Percentiles rank a stretch among this genome's conserved stretches.
phyloP scores from a whole-genome alignment of 2,329 filamentous ascomycete species.

The Trichoderma pleuroti region DNA sequence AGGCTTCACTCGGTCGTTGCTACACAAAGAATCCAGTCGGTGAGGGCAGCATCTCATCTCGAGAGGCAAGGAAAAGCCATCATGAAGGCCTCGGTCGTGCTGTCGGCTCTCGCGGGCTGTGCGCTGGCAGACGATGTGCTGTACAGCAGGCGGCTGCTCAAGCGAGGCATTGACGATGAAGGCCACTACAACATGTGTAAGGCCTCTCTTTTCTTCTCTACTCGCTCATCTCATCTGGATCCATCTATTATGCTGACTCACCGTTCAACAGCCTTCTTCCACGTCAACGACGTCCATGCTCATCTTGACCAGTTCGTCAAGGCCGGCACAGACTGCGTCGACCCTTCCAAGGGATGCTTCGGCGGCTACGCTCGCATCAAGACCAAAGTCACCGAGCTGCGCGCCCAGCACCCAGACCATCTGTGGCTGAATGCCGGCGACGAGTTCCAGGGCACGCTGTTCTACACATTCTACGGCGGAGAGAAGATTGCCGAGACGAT shows the following conservation, averaged over 20 bases:
- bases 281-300: constrained; percentile 67
- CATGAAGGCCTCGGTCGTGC: constrained; percentile 23
- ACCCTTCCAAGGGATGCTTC: constrained; percentile 55
- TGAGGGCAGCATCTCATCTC: background rate
- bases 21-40: background rate
- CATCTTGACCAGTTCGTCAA: constrained; percentile 62
- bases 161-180: constrained; percentile 46
- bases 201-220: constrained; percentile 20
- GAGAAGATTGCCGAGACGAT: constrained; percentile 66
- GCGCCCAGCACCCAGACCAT: constrained; percentile 56
- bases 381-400: constrained; percentile 54
- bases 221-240: background rate
- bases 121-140: constrained; percentile 44
- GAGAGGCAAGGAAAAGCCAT: background rate
- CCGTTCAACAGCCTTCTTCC: constrained; percentile 53
- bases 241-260: background rate
- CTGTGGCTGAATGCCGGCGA: constrained; percentile 65
- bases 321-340: constrained; percentile 59
- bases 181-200: constrained; percentile 53
- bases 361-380: constrained; percentile 65
- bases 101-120: constrained; percentile 28
- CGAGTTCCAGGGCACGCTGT: constrained; percentile 66
- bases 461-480: constrained; percentile 63
- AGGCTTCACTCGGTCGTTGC: background rate
- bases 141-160: constrained; percentile 46